These are phyloP conservation scores for Scalesia atractyloides DNA, from an alignment of 129 eudicot species.

Conservation along the genomic window DNA sequence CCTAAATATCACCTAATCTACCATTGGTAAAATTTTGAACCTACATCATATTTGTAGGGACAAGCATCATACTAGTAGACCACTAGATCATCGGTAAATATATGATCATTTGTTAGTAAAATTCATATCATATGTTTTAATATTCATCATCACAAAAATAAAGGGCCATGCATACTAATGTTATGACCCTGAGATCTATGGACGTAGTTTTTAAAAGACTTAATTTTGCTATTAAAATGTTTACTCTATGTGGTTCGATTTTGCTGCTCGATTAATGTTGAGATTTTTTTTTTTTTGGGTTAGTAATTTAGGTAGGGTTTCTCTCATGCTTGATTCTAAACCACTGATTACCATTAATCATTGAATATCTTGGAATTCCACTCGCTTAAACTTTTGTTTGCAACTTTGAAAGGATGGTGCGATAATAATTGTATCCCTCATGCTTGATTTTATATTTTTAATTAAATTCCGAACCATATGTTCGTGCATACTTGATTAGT, in stretches of 20 bases:
- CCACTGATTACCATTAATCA: background rate
- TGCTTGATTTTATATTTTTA: background rate
- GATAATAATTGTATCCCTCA: conserved; percentile 6
- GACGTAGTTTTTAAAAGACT: no score
- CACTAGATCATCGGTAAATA: no score
- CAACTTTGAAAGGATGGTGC: conserved; percentile 6
- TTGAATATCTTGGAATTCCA: conserved; percentile 2
- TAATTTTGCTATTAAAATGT: no score
- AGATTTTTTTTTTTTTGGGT: background rate
- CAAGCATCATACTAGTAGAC: no score
- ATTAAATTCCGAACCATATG: background rate
- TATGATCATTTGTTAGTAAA: no score
- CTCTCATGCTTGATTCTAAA: background rate
- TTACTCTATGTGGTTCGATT: background rate
- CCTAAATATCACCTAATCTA: no score
- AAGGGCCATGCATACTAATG: no score
- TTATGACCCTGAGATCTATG: no score
- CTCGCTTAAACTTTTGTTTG: conserved; percentile 6
- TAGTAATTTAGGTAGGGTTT: background rate
- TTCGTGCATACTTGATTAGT: conserved; percentile 1
- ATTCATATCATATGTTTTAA: no score
- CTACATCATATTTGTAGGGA: no score
- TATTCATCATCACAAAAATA: no score
- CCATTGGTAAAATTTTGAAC: no score
- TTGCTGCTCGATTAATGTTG: background rate